Base-by-base conservation (phyloP, 192 early-diverging fungal genomes). In the Entomortierella lignicola region DNA sequence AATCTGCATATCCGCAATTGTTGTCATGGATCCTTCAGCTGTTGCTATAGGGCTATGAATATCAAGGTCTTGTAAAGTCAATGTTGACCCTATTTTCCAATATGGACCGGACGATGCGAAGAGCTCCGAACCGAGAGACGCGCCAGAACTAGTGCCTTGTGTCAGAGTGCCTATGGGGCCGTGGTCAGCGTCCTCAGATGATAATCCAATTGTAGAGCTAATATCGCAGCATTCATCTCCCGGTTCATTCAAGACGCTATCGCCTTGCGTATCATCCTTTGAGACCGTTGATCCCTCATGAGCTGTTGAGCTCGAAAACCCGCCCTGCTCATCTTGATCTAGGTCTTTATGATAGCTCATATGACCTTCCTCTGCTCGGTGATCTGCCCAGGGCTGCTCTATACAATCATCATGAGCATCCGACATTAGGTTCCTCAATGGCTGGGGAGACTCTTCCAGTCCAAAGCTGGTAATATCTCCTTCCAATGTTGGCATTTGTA, bases 401-500 rank as follows among this genome's bases (percentile, higher is more conserved):
- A 8, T 32, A 30, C 43, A 41, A 26, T 23, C 37, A 0, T 27
- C 41, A 12, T 26, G 25, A 39, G 29, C 53, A 30, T 20, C 34
- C 8, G 20, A 26, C 1, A 15, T 27, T 3, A 55, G 1, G 26
- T 25, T 55, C 1, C 34, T 51, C 25, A 27, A 42, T 27, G 52
- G 29, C 18, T 25, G 41, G 30, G 6, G 7, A 5, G 5, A 18
- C 4, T 55, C 53, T 1, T 27, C 32, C 7, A 18, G 51, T 4
- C 26, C 55, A 29, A 27, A 26, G 26, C 20, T 27, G 18, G 4
- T 64, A 23, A 12, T 8, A 8, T 20, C 42, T 25, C 57, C 32
- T 11, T 79, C 75, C 8, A 79, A 21, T 7, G 29, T 48, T 0
- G 75, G 75, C 75, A 79, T 79, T 25, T 70, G 75, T 7, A 79